Percentiles rank a stretch among this genome's conserved stretches.
phyloP scores from a whole-genome alignment of 306 rosid species.

The Vicia sativa region DNA sequence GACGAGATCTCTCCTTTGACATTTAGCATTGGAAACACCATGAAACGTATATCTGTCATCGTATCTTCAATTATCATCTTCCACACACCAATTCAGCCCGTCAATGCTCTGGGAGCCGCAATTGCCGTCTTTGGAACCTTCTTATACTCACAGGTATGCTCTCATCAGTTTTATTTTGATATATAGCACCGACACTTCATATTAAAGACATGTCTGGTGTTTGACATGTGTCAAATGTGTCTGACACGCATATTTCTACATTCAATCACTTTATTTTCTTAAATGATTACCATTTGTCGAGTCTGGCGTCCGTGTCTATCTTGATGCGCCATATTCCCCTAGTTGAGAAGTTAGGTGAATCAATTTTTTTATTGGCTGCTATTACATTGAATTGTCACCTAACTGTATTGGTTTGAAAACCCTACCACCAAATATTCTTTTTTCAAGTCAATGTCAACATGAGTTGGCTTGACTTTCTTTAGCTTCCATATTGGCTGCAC shows the following conservation, averaged over 20 bases:
- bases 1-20: slow-evolving; percentile 98
- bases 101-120: slow-evolving; percentile 95
- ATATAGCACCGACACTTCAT: neutral
- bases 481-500: slow-evolving; percentile 37
- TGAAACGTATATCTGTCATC: slow-evolving; percentile 96
- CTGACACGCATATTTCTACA: neutral
- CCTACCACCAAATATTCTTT: slow-evolving; percentile 8
- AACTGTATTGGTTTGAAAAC: slow-evolving; percentile 29
- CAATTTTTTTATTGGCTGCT: slow-evolving; percentile 14
- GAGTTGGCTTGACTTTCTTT: slow-evolving; percentile 30
- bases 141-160: slow-evolving; percentile 88
- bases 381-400: slow-evolving; percentile 44
- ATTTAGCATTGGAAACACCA: slow-evolving; percentile 94
- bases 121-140: slow-evolving; percentile 93
- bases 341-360: slow-evolving; percentile 39
- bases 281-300: neutral
- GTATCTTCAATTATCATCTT: slow-evolving; percentile 96
- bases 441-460: slow-evolving; percentile 37
- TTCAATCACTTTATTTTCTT: neutral
- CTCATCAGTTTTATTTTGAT: neutral
- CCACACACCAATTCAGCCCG: slow-evolving; percentile 91
- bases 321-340: no score
- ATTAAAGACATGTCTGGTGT: neutral
- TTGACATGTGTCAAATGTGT: neutral
- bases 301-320: no score